Conservation (phyloP, 345 rosid genomes). For the Dimocarpus longan region DNA sequence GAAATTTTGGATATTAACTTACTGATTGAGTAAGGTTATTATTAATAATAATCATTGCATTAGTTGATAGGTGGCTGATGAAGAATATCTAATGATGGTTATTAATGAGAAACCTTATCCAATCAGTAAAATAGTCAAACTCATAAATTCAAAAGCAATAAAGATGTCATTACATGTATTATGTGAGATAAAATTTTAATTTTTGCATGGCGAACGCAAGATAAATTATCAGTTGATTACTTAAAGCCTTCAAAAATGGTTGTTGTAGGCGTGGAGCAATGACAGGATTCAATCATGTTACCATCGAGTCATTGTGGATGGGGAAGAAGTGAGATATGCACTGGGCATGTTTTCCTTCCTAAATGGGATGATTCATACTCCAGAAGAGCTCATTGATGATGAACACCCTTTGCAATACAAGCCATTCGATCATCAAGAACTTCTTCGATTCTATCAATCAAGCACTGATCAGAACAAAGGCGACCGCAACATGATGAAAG, state of each 20-base stretch:
- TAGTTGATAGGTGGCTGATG: too few relatives aligned
- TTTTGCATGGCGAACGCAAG: too few relatives aligned
- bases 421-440: constrained; percentile 53
- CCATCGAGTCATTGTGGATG: constrained; percentile 59
- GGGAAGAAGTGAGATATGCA: constrained; percentile 54
- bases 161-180: too few relatives aligned
- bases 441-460: constrained; percentile 48
- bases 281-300: constrained; percentile 55
- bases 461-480: constrained; percentile 34
- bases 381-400: constrained; percentile 60
- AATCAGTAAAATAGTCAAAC: too few relatives aligned
- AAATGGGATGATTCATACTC: constrained; percentile 41
- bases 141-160: too few relatives aligned
- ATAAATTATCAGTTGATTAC: background rate
- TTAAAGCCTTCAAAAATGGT: background rate
- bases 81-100: too few relatives aligned
- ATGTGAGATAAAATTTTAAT: too few relatives aligned
- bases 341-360: constrained; percentile 59
- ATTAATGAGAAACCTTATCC: too few relatives aligned
- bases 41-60: too few relatives aligned
- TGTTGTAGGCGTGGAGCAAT: constrained; percentile 78
- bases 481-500: constrained; percentile 49
- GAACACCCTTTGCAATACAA: constrained; percentile 60
- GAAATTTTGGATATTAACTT: too few relatives aligned
- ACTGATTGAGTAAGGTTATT: too few relatives aligned